Percentiles rank a stretch among this genome's conserved stretches.
Conservation (phyloP, 2,329 filamentous ascomycete genomes). For the Cytospora chrysosperma region DNA sequence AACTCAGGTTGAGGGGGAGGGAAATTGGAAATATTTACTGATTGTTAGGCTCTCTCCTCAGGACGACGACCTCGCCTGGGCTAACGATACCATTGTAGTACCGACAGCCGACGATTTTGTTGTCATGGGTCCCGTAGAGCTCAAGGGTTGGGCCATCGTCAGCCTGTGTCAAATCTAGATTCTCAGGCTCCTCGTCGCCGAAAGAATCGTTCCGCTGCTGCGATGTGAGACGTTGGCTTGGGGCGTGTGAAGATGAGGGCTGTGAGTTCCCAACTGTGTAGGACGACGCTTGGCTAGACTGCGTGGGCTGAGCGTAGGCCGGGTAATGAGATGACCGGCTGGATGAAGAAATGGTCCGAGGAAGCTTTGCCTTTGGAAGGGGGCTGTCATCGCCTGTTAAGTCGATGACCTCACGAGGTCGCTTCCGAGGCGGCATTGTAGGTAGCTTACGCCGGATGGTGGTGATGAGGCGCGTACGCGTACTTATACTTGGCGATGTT, state of each 20-base stretch:
- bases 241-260: neutral
- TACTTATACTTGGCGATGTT: neutral
- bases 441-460: neutral
- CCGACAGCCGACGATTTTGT: conserved; percentile 58
- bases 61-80: conserved; percentile 56
- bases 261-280: neutral
- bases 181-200: conserved; percentile 39
- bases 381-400: conserved; percentile 39
- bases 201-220: conserved; percentile 3
- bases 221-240: neutral
- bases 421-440: conserved; percentile 34
- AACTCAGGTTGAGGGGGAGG: neutral
- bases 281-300: conserved; percentile 1
- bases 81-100: conserved; percentile 61
- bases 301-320: neutral
- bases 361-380: conserved; percentile 17
- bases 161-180: conserved; percentile 45
- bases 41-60: conserved; percentile 62
- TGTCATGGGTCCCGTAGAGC: conserved; percentile 47
- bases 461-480: neutral
- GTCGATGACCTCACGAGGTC: conserved; percentile 40
- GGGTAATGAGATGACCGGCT: conserved; percentile 9
- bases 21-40: conserved; percentile 27
- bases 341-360: conserved; percentile 27
- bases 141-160: conserved; percentile 43